Base-by-base conservation (phyloP, 805 yeast species). In the Saturnispora halmiae region DNA sequence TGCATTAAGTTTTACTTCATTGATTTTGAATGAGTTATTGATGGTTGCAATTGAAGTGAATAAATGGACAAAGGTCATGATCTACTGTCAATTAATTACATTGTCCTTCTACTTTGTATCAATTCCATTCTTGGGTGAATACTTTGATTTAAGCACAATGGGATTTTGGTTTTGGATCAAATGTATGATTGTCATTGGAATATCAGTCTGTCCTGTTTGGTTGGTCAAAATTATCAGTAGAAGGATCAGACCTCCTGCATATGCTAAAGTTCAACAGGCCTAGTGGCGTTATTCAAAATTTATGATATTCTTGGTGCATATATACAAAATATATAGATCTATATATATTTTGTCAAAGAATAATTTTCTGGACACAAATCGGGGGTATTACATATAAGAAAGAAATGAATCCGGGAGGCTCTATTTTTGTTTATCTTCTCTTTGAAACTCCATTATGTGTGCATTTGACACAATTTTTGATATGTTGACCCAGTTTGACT, bases 31-130 rank as follows among this genome's bases (percentile, higher is more conserved):
- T 56, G 98, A 94, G 63, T 67, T 92, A 53, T 67, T 81, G 10
- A 92, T 92, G 97, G 96, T 92, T 40, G 95, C 87, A 1, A 63
- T 90, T 36, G 95, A 86, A 54, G 82, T 90, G 26, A 82, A 83
- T 53, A 85, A 83, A n/a, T 92, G 98, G 98, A 82, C 75, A 53
- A 74, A 70, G 52, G 66, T 68, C 10, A 87, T 92, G 96, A 53
- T 79, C 2, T 63, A 75, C 13, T 68, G 92, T 0, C 85, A 87
- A 50, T 54, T 87, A 18, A 64, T 77, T 11, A 90, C 97, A 0
- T 58, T 82, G 31, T 63, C 69, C 18, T 55, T 81, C 19, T 92
- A 75, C 59, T 58, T 85, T 35, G 78, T 73, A 1, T 80, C 94
- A 7, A 66, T 92, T 15, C 98, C 99, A 18, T 76, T 88, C 46